Evolutionary conservation across 2,329 filamentous ascomycete species (phyloP), one percentile per base, ranked within the genome.

Genomic region (Alternaria brassicicola): DNA sequence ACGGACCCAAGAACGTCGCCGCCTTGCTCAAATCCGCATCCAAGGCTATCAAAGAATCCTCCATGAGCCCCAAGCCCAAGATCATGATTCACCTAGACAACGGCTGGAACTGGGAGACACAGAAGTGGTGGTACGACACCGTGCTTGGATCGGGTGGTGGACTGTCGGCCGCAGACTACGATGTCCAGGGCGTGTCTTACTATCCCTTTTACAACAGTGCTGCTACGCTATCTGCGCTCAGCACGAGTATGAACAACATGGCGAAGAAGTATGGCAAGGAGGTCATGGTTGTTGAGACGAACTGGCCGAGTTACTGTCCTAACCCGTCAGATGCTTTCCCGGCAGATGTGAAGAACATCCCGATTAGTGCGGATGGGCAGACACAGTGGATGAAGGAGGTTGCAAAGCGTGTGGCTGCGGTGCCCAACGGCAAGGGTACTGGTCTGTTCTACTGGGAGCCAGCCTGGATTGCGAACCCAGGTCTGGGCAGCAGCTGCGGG

Each of bases 81-180:
- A 90, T 91, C 74, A 87, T 92, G 86, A 85, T 92, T 38, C 89
- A 92, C 68, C 81, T 91, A 3, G 88, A 92, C 73, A 89, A 90
- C 68, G 89, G 89, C n/a, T 92, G 88, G 87, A 83, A 89, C 62
- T 90, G 85, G 86, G 80, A 76, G 3, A 84, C 84, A 3, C 88
- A 91, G 71, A 78, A 88, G 60, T 88, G 82, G 78, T 90, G 85
- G 75, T 92, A 91, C 76, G 82, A 83, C 23, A 80, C 78, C 3
- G 83, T 88, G 0, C 68, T 74, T 5, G 55, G 47, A 6, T 68
- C 67, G 0, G 71, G 70, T 13, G 87, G 84, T 2, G 79, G 80
- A 1, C 78, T 89, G 3, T 69, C 74, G 3, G 66, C 78, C 0
- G 76, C 78, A 5, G 88, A 90, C 63, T 91, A 88, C 58, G 89